Percentiles rank a stretch among this genome's conserved stretches.
Conservation (phyloP, 2,329 filamentous ascomycete species). For the Penicillium concentricum region DNA sequence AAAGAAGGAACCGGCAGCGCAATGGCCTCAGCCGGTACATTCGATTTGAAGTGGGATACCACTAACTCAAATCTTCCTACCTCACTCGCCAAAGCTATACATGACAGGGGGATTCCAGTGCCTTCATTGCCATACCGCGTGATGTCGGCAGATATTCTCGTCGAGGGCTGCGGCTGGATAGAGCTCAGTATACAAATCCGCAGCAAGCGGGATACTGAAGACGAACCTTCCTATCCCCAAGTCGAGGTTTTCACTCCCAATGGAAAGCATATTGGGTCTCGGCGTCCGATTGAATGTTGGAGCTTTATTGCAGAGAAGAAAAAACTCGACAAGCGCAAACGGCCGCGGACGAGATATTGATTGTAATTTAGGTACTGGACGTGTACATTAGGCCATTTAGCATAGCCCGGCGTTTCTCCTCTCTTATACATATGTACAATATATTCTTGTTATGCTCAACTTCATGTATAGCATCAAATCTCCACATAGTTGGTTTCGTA, state of each 20-base stretch:
- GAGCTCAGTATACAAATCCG: constrained; percentile 83
- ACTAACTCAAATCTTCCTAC: constrained; percentile 76
- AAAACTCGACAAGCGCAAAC: constrained; percentile 32
- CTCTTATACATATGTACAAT: not conserved
- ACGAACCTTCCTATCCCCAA: constrained; percentile 50
- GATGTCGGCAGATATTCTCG: constrained; percentile 76
- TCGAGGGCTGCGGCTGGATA: constrained; percentile 92
- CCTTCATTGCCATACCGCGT: constrained; percentile 70
- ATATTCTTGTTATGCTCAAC: too few species aligned
- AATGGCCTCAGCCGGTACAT: constrained; percentile 70
- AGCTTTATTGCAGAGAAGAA: constrained; percentile 33
- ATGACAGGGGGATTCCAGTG: constrained; percentile 58
- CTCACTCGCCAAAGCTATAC: constrained; percentile 63
- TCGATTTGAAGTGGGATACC: constrained; percentile 75
- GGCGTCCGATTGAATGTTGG: constrained; percentile 36
- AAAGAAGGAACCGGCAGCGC: constrained; percentile 56
- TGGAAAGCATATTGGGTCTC: constrained; percentile 69
- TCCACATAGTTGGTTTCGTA: not conserved
- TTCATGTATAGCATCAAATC: not conserved
- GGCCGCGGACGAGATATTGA: constrained; percentile 16
- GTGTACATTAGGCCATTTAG: constrained; percentile 19
- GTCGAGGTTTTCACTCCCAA: constrained; percentile 84
- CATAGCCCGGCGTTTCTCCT: constrained; percentile 22
- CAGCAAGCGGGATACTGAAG: constrained; percentile 42
- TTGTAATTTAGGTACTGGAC: not conserved